Conservation (phyloP, 2,329 filamentous ascomycete species). For the Pseudogymnoascus sp. region DNA sequence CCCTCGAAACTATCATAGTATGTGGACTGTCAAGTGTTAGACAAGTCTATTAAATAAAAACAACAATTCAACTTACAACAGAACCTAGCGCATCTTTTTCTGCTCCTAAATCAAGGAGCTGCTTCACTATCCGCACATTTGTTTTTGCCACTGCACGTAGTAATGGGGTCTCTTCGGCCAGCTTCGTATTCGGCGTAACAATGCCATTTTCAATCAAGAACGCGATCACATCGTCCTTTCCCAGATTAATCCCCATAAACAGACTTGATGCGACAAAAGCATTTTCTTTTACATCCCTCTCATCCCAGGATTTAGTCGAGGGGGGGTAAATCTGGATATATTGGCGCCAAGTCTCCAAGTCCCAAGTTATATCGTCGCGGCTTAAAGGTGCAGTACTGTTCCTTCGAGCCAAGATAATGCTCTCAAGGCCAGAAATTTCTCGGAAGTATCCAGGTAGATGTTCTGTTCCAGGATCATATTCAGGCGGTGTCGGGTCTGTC, state of each 20-base stretch:
- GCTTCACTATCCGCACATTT: conserved; percentile 12
- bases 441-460: not conserved
- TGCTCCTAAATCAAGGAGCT: conserved; percentile 14
- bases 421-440: not conserved
- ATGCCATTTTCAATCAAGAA: not conserved
- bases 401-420: not conserved
- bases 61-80: conserved; percentile 10
- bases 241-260: not conserved
- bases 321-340: not conserved
- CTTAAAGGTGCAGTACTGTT: not conserved
- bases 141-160: conserved; percentile 11
- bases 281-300: not conserved
- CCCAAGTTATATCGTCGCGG: not conserved
- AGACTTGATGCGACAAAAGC: not conserved
- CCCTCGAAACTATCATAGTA: not conserved
- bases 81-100: conserved; percentile 13
- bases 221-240: not conserved
- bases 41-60: not conserved
- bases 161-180: conserved; percentile 11
- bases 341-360: not conserved
- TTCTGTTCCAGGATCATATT: not conserved
- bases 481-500: not conserved
- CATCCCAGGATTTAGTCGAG: not conserved
- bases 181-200: conserved; percentile 4
- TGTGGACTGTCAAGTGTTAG: not conserved